Evolutionary conservation across 148 eudicot species (phyloP).

Genomic region (Rhododendron kiyosumense): DNA sequence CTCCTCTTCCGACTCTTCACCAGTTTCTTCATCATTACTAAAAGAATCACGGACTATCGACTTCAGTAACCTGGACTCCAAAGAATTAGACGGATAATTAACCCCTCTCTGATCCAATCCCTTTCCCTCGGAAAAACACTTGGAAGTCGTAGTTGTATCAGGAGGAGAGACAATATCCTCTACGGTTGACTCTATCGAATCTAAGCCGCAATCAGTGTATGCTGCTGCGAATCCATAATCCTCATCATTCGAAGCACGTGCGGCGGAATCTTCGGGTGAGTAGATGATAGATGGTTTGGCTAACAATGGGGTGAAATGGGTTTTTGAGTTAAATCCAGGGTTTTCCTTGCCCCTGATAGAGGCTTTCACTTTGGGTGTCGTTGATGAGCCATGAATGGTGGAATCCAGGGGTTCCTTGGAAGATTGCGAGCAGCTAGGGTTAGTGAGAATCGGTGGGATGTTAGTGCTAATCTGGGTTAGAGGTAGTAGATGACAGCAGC

Average conservation of each 20-base stretch:
- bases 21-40: slow-evolving; percentile 8
- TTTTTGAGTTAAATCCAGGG: neutral
- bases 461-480: neutral
- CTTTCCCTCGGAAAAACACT: slow-evolving; percentile 4
- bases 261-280: neutral
- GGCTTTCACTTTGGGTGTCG: slow-evolving; percentile 14
- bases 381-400: neutral
- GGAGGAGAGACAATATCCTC: neutral
- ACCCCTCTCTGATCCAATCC: slow-evolving; percentile 7
- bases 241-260: neutral
- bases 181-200: slow-evolving; percentile 23
- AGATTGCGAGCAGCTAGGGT: neutral
- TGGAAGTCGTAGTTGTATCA: neutral
- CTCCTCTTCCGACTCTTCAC: slow-evolving; percentile 25
- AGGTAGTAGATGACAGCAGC: neutral
- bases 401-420: slow-evolving; percentile 18
- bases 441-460: neutral
- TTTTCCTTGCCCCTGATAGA: slow-evolving; percentile 21
- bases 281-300: too few relatives aligned
- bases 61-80: slow-evolving; percentile 45
- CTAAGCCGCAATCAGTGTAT: slow-evolving; percentile 16
- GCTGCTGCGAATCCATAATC: neutral
- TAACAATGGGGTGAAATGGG: neutral
- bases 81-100: slow-evolving; percentile 19
- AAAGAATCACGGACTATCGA: slow-evolving; percentile 14